phyloP scores from a whole-genome alignment of 2,329 filamentous ascomycete species.

The Ambrosiella cleistominuta region DNA sequence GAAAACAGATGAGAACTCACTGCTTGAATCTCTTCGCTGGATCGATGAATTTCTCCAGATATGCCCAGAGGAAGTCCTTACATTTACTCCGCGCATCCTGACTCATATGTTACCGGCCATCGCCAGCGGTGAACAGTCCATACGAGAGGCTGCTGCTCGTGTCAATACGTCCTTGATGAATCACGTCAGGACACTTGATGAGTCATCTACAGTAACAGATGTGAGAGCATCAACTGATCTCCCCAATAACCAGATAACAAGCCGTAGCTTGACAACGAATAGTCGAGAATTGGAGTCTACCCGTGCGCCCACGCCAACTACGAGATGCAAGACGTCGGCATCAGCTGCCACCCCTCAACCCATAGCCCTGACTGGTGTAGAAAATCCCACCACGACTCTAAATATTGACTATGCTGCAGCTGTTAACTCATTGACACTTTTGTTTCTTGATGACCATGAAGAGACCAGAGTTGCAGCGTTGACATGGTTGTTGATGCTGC shows the following conservation, averaged over 20 bases:
- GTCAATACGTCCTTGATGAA: slow-evolving; percentile 87
- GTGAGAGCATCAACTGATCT: slow-evolving; percentile 19
- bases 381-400: background rate
- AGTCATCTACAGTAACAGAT: slow-evolving; percentile 24
- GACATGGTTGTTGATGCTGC: slow-evolving; percentile 94
- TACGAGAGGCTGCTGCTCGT: slow-evolving; percentile 70
- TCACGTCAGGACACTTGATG: slow-evolving; percentile 80
- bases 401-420: slow-evolving; percentile 94
- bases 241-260: background rate
- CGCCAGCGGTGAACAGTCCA: slow-evolving; percentile 77
- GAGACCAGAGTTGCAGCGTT: slow-evolving; percentile 84
- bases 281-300: slow-evolving; percentile 2
- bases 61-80: slow-evolving; percentile 86
- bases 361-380: background rate
- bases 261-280: slow-evolving; percentile 1
- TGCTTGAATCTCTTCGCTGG: slow-evolving; percentile 83
- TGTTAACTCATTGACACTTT: slow-evolving; percentile 77
- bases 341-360: slow-evolving; percentile 20
- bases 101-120: slow-evolving; percentile 86
- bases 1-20: slow-evolving; percentile 63
- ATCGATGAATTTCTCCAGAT: slow-evolving; percentile 95
- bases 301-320: slow-evolving; percentile 8
- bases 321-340: background rate
- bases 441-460: slow-evolving; percentile 94
- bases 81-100: slow-evolving; percentile 81